Conservation (phyloP, 1,139 yeast genomes). For the Taphrina pruni region DNA sequence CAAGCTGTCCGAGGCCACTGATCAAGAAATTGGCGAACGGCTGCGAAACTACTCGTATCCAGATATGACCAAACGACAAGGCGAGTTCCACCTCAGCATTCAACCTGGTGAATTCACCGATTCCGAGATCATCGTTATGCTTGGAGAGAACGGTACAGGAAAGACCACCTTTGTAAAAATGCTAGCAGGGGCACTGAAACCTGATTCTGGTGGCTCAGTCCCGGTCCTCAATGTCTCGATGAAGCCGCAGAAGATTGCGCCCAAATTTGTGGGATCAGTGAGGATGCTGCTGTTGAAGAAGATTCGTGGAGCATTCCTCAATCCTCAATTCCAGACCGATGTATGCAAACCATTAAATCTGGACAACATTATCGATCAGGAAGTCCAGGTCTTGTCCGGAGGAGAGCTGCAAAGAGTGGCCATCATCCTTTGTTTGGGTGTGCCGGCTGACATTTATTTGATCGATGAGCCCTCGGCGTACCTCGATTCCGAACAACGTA, state of each 20-base stretch:
- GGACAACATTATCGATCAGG: conserved; percentile 94
- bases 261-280: conserved; percentile 97
- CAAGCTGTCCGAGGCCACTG: conserved; percentile 91
- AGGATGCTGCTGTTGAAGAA: conserved; percentile 96
- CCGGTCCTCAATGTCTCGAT: conserved; percentile 91
- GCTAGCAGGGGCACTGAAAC: conserved; percentile 88
- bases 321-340: conserved; percentile 97
- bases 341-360: conserved; percentile 93
- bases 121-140: conserved; percentile 96
- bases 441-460: conserved; percentile 92
- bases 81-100: conserved; percentile 85
- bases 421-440: conserved; percentile 89
- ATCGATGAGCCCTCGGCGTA: conserved; percentile 99
- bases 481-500: conserved; percentile 99
- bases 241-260: conserved; percentile 99
- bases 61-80: conserved; percentile 84
- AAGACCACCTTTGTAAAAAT: conserved; percentile 95
- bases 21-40: conserved; percentile 75
- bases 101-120: conserved; percentile 91
- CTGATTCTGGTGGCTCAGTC: conserved; percentile 77
- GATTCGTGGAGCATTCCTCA: conserved; percentile 90
- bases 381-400: conserved; percentile 96
- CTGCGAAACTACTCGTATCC: conserved; percentile 81
- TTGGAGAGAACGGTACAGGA: conserved; percentile 99
- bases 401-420: conserved; percentile 99